A percentile compares a stretch with the other conserved stretches of the same genome.
Conservation (phyloP, 208 protist species). For the Wallacemonas sp. region DNA sequence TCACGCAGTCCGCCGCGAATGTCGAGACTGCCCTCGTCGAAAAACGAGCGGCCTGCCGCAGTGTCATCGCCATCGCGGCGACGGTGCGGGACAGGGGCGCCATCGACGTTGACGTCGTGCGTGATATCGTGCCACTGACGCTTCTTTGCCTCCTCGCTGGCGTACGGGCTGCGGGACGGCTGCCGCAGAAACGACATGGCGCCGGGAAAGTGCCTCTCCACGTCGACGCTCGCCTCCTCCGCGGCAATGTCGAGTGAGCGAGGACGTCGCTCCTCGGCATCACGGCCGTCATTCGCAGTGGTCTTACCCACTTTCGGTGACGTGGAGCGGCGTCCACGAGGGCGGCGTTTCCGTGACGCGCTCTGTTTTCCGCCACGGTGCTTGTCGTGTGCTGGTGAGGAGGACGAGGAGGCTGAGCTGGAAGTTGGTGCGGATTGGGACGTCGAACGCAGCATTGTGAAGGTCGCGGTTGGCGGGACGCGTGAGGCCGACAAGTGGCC, state of each 20-base stretch:
- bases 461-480: no score
- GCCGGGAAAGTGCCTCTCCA: slow-evolving; percentile 69
- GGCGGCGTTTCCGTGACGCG: no score
- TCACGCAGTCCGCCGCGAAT: slow-evolving; percentile 48
- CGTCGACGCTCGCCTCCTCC: slow-evolving; percentile 45
- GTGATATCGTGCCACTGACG: slow-evolving; percentile 59
- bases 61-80: slow-evolving; percentile 22
- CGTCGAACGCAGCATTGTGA: no score
- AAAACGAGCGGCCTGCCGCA: slow-evolving; percentile 49
- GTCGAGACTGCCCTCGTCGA: slow-evolving; percentile 77
- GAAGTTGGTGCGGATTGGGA: no score
- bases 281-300: not conserved
- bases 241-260: slow-evolving; percentile 53
- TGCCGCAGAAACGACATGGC: slow-evolving; percentile 73
- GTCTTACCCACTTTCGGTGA: no score
- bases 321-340: no score
- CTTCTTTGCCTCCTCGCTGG: slow-evolving; percentile 29
- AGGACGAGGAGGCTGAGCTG: no score
- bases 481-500: no score
- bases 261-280: slow-evolving; percentile 15
- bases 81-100: slow-evolving; percentile 18
- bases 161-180: slow-evolving; percentile 20
- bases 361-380: no score
- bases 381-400: no score
- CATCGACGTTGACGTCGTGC: slow-evolving; percentile 60